Evolutionary conservation across 1,284 basidiomycete genomes (phyloP).

Genomic region (Tausonia pullulans): DNA sequence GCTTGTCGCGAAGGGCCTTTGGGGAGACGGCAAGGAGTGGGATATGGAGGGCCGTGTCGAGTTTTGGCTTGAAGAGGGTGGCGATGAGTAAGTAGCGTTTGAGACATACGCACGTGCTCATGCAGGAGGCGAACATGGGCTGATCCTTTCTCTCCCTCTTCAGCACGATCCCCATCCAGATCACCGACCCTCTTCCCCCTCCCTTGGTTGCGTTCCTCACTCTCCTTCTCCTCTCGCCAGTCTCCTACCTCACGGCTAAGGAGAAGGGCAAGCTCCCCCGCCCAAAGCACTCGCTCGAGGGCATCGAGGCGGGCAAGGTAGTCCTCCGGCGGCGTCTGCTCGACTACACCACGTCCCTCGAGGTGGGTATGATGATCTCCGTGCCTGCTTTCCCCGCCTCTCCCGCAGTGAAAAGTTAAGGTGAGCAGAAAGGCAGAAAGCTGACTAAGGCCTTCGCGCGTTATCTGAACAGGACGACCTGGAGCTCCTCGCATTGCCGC

Average conservation of each 20-base stretch:
- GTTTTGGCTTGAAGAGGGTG: conserved; percentile 80
- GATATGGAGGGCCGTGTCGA: conserved; percentile 56
- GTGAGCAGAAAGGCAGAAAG: too few relatives aligned
- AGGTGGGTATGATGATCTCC: conserved; percentile 10
- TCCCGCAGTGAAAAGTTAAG: not conserved
- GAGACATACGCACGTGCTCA: not conserved
- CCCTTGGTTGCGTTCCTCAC: conserved; percentile 59
- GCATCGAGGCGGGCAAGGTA: conserved; percentile 21
- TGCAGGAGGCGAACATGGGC: not conserved
- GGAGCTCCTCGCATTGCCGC: conserved; percentile 19
- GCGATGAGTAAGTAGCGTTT: conserved; percentile 63
- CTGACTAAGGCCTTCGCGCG: not conserved
- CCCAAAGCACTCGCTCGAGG: conserved; percentile 45
- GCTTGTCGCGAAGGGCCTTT: conserved; percentile 19
- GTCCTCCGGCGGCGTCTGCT: conserved; percentile 30
- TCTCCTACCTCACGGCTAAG: conserved; percentile 54
- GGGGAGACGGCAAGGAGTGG: conserved; percentile 22
- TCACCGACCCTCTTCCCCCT: conserved; percentile 47
- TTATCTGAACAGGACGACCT: conserved; percentile 27
- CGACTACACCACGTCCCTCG: conserved; percentile 14
- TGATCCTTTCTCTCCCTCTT: conserved; percentile 10
- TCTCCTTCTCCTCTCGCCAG: conserved; percentile 49
- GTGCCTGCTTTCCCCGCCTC: conserved; percentile 17
- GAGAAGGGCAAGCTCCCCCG: conserved; percentile 69
- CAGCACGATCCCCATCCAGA: conserved; percentile 53